Conservation (phyloP, 495 filamentous ascomycete genomes). For the Lichenothelia convexa region DNA sequence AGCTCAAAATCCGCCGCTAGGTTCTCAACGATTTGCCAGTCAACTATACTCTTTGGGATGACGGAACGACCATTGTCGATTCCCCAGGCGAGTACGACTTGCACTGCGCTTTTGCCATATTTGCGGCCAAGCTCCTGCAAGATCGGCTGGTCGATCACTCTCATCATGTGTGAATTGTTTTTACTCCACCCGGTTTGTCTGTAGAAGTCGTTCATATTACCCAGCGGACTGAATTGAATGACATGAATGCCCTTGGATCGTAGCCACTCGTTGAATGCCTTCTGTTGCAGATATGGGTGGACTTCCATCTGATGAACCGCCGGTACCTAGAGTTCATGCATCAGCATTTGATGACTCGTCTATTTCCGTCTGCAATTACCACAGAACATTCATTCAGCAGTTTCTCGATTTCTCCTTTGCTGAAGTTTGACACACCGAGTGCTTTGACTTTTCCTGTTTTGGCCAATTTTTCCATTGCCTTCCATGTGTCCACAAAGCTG, state of each 20-base stretch:
- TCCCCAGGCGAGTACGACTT: conserved; percentile 5
- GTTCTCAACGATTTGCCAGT: conserved; percentile 27
- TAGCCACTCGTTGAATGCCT: conserved; percentile 3
- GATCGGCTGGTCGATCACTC: conserved; percentile 5
- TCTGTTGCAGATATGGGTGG: conserved; percentile 14
- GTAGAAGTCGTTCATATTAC: conserved; percentile 7
- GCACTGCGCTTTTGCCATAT: conserved; percentile 2
- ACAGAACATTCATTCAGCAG: conserved; percentile 1
- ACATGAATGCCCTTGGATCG: conserved; percentile 2
- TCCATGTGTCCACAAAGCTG: conserved; percentile 20
- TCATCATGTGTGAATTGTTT: conserved; percentile 4
- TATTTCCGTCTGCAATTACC: too few species aligned
- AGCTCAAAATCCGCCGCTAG: conserved; percentile 36
- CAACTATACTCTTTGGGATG: conserved; percentile 5
- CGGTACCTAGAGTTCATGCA: too few species aligned
- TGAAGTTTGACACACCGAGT: conserved; percentile 35
- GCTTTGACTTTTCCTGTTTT: conserved; percentile 35
- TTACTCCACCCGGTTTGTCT: conserved; percentile 4
- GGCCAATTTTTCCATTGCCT: conserved; percentile 37
- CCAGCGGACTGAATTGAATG: conserved; percentile 5
- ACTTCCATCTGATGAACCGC: conserved; percentile 12
- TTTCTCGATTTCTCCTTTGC: conserved; percentile 1
- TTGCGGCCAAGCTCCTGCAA: conserved; percentile 1
- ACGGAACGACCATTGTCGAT: conserved; percentile 4
- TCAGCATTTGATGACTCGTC: too few species aligned